Evolutionary conservation across 2,329 filamentous ascomycete genomes (phyloP).

Genomic region (Exophiala sp.): DNA sequence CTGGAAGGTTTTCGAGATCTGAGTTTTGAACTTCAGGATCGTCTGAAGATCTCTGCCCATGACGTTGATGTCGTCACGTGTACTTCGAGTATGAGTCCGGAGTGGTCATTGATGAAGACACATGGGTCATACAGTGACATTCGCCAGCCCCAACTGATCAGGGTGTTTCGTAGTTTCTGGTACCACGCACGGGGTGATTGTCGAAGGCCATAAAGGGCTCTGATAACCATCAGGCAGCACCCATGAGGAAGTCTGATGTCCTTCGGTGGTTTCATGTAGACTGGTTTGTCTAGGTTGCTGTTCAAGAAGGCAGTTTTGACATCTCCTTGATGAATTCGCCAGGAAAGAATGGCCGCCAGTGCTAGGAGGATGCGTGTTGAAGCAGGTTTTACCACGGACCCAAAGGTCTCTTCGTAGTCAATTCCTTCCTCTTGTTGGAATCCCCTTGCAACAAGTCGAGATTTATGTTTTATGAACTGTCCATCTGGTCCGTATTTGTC

Average conservation of each 20-base stretch:
- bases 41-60: no score
- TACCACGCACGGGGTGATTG: conserved; percentile 19
- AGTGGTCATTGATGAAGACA: conserved; percentile 16
- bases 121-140: conserved; percentile 8
- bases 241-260: conserved; percentile 7
- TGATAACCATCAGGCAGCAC: conserved; percentile 9
- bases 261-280: conserved; percentile 21
- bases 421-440: conserved; percentile 27
- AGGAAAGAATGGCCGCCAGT: conserved; percentile 7
- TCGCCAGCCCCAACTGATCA: conserved; percentile 5
- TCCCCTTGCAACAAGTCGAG: conserved; percentile 25
- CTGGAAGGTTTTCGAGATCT: conserved; percentile 4
- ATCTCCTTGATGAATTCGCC: conserved; percentile 20
- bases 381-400: conserved; percentile 21
- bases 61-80: conserved; percentile 3
- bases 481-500: conserved; percentile 16
- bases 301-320: conserved; percentile 27
- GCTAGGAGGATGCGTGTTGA: conserved; percentile 13
- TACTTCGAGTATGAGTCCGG: conserved; percentile 9
- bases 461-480: conserved; percentile 23
- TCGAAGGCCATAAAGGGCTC: conserved; percentile 26
- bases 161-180: conserved; percentile 5
- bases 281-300: conserved; percentile 10
- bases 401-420: conserved; percentile 29
- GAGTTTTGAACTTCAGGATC: conserved; percentile 6